Percentiles rank a stretch among this genome's conserved stretches.
Evolutionary conservation across 2,329 filamentous ascomycete species (phyloP).

Genomic region (Rugonectria rugulosa): DNA sequence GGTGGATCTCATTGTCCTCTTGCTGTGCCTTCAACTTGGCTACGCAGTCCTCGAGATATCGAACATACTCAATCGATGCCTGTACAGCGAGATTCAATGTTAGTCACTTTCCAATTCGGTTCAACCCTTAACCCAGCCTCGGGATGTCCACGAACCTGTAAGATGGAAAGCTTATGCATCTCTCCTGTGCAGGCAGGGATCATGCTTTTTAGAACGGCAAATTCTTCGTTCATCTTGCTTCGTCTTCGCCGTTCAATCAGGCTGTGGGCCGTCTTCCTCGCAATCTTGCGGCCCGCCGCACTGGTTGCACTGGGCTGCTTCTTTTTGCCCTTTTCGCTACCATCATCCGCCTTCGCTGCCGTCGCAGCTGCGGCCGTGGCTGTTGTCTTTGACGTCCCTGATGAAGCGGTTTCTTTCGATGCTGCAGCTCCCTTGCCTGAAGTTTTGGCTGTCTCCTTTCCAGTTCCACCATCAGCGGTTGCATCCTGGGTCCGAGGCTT

Average conservation of each 20-base stretch:
- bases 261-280: slow-evolving; percentile 94
- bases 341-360: slow-evolving; percentile 29
- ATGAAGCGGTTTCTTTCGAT: slow-evolving; percentile 23
- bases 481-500: slow-evolving; percentile 68
- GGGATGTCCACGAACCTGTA: slow-evolving; percentile 71
- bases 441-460: slow-evolving; percentile 35
- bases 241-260: slow-evolving; percentile 88
- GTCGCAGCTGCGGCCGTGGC: slow-evolving; percentile 28
- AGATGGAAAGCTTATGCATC: slow-evolving; percentile 96
- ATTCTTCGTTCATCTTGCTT: slow-evolving; percentile 99
- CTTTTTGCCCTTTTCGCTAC: slow-evolving; percentile 64
- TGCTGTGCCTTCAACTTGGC: slow-evolving; percentile 74
- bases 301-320: slow-evolving; percentile 80
- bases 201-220: slow-evolving; percentile 90
- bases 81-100: slow-evolving; percentile 48
- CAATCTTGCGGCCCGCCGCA: slow-evolving; percentile 91
- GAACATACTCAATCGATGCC: slow-evolving; percentile 96
- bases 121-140: background rate
- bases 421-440: slow-evolving; percentile 31
- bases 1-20: slow-evolving; percentile 39
- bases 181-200: slow-evolving; percentile 95
- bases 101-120: slow-evolving; percentile 1
- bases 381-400: slow-evolving; percentile 29
- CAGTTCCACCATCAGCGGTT: slow-evolving; percentile 32
- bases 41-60: slow-evolving; percentile 91